Evolutionary conservation across 306 rosid genomes (phyloP), one percentile per base, ranked within the genome.

Genomic region (Corylus heterophylla): DNA sequence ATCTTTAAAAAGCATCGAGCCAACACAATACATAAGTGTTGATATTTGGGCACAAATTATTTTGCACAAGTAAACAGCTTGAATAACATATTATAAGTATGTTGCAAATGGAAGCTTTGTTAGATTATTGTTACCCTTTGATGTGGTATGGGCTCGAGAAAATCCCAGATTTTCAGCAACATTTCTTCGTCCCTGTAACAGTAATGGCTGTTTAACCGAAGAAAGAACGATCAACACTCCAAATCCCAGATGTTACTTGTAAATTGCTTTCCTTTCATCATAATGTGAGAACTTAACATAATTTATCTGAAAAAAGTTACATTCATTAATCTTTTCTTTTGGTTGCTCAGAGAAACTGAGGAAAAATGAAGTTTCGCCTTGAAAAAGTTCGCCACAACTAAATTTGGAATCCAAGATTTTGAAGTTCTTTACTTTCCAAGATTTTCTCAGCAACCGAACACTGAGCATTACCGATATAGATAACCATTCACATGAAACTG

Each of bases 171-270:
- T 76, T 25, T 79, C 67, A 5, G 87, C 42, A 12, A 45, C 61
- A 66, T 48, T 72, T 49, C 76, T 71, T 64, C 76, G 75, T 63
- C 58, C 83, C 89, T 78, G 58, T 31, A 45, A 68, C 12, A 59
- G 72, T 16, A 45, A 51, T 58, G n/a, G 4, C 56, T 1, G 16
- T 69, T 7, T 39, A 70, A 12, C 48, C 51, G 31, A 31, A 37
- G 42, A 63, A 52, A 20, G 56, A 73, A 25, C 0, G 12, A 14
- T 7, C 25, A 27, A 44, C 13, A 27, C 5, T 22, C 5, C 3
- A 45, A 75, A 11, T 62, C 18, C 25, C 45, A 16, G 8, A 16
- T 13, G 56, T 52, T 52, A 52, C 56, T 52, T 13, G n/a, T 52
- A 16, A 52, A 52, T 52, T 52, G 29, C 12, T 62, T 62, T 62